Evolutionary conservation across 345 rosid genomes (phyloP).

Genomic region (Dimocarpus longan): DNA sequence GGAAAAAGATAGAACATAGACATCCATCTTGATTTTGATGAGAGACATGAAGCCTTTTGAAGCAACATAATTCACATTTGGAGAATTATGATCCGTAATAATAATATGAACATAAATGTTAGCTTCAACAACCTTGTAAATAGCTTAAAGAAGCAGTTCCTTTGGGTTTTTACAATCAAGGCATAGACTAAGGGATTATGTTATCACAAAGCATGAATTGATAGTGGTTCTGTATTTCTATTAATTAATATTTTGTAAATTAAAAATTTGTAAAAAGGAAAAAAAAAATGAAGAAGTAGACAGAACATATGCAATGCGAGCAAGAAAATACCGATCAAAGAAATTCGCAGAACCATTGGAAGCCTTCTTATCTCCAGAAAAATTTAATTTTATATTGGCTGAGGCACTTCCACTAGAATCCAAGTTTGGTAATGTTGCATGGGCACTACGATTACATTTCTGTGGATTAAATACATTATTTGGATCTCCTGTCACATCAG

Average conservation of each 20-base stretch:
- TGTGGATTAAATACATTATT: constrained; percentile 31
- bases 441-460: constrained; percentile 31
- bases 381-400: constrained; percentile 31
- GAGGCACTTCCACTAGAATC: constrained; percentile 33
- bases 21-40: background rate
- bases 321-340: constrained; percentile 72
- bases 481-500: constrained; percentile 22
- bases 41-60: background rate
- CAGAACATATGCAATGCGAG: background rate
- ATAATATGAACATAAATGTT: background rate
- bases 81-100: background rate
- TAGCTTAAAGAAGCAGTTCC: background rate
- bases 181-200: background rate
- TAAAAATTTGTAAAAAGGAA: background rate
- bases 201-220: background rate
- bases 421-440: constrained; percentile 33
- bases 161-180: background rate
- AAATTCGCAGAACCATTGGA: constrained; percentile 46
- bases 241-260: background rate
- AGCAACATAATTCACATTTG: background rate
- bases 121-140: background rate
- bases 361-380: constrained; percentile 46
- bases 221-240: background rate
- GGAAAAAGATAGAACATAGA: background rate
- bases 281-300: constrained; percentile 13